phyloP scores from a whole-genome alignment of 305 asterid genomes.

The Andrographis paniculata region DNA sequence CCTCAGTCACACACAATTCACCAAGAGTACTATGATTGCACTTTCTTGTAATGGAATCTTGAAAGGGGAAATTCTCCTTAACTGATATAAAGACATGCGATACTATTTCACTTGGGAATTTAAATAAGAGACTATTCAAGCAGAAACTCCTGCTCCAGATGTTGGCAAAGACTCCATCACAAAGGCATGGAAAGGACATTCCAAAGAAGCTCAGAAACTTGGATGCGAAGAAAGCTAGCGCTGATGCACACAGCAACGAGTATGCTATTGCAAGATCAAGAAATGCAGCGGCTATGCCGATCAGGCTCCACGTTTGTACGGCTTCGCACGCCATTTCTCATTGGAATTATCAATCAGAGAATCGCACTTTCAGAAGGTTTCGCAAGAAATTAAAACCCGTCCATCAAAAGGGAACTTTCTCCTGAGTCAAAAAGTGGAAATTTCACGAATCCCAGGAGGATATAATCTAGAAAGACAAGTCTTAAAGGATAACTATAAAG shows the following conservation, averaged over 20 bases:
- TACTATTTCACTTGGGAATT: constrained; percentile 52
- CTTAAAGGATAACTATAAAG: too few relatives aligned
- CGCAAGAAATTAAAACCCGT: too few relatives aligned
- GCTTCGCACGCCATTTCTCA: constrained; percentile 58
- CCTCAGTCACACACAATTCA: constrained; percentile 22
- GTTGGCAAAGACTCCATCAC: constrained; percentile 43
- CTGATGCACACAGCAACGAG: constrained; percentile 66
- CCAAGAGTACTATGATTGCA: constrained; percentile 16
- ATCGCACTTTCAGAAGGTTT: too few relatives aligned
- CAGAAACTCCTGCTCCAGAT: constrained; percentile 35
- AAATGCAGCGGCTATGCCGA: constrained; percentile 68
- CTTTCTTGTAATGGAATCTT: constrained; percentile 23
- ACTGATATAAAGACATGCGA: constrained; percentile 51
- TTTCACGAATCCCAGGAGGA: too few relatives aligned
- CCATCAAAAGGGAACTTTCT: too few relatives aligned
- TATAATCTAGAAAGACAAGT: too few relatives aligned
- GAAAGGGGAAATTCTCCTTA: constrained; percentile 55
- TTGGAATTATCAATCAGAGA: constrained; percentile 12
- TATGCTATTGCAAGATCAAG: constrained; percentile 79
- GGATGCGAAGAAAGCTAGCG: constrained; percentile 53
- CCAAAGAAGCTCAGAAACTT: constrained; percentile 64
- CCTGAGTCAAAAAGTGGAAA: too few relatives aligned
- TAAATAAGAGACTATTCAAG: constrained; percentile 49
- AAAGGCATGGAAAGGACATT: constrained; percentile 69
- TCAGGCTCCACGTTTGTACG: constrained; percentile 55